Evolutionary conservation across 2,329 filamentous ascomycete species (phyloP).

Genomic region (Dactylellina leptospora): DNA sequence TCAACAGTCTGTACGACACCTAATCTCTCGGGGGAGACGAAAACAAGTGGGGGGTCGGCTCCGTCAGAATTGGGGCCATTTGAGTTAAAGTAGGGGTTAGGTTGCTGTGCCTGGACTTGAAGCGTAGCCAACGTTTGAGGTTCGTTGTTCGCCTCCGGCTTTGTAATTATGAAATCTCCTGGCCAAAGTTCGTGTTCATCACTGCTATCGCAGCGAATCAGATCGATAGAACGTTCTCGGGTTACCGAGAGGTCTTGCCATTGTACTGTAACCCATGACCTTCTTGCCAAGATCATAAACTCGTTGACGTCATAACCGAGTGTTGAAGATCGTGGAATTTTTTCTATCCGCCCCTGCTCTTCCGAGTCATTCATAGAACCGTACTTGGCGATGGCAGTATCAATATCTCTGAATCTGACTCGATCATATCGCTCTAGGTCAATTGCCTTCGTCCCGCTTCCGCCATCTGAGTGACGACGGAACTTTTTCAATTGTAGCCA

Average conservation of each 20-base stretch:
- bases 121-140: slow-evolving; percentile 43
- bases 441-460: slow-evolving; percentile 54
- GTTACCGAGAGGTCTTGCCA: slow-evolving; percentile 69
- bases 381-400: slow-evolving; percentile 66
- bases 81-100: slow-evolving; percentile 15
- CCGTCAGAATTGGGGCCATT: slow-evolving; percentile 4
- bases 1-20: slow-evolving; percentile 69
- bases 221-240: slow-evolving; percentile 61
- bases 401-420: slow-evolving; percentile 68
- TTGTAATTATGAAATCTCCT: slow-evolving; percentile 66
- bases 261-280: slow-evolving; percentile 65
- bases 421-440: slow-evolving; percentile 59
- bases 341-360: slow-evolving; percentile 61
- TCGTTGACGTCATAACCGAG: slow-evolving; percentile 70
- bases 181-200: slow-evolving; percentile 69
- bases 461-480: slow-evolving; percentile 59
- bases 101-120: slow-evolving; percentile 6
- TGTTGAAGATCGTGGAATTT: slow-evolving; percentile 63
- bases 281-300: slow-evolving; percentile 65
- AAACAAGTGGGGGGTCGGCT: slow-evolving; percentile 55
- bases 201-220: slow-evolving; percentile 65
- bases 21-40: slow-evolving; percentile 63
- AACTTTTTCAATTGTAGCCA: slow-evolving; percentile 60
- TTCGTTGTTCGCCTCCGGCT: slow-evolving; percentile 59
- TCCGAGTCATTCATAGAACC: slow-evolving; percentile 58